phyloP scores from a whole-genome alignment of 1,284 basidiomycete genomes.

The Sphaerobolus stellatus region DNA sequence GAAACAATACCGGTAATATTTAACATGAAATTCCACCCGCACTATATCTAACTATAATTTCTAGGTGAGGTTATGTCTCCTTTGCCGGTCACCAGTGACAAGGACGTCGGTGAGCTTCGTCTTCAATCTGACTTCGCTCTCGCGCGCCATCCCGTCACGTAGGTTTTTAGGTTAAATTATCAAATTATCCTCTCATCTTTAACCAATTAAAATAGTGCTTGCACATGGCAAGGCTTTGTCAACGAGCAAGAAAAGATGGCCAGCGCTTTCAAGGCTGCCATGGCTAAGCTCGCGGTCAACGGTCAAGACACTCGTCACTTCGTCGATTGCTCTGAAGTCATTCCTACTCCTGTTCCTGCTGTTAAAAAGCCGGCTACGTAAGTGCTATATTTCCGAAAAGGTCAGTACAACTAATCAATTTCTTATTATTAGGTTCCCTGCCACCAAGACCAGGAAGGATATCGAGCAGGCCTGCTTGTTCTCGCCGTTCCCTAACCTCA shows the following conservation, averaged over 20 bases:
- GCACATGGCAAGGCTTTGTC: slow-evolving; percentile 22
- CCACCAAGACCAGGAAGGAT: slow-evolving; percentile 9
- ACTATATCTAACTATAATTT: not conserved
- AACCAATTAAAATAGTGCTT: slow-evolving; percentile 15
- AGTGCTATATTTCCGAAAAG: not conserved
- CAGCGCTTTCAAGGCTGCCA: slow-evolving; percentile 5
- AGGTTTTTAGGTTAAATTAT: not conserved
- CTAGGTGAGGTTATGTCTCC: slow-evolving; percentile 19
- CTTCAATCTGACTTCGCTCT: slow-evolving; percentile 22
- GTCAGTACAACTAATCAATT: not conserved
- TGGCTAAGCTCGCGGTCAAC: slow-evolving; percentile 12
- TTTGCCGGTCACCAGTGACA: slow-evolving; percentile 10
- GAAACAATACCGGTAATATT: not conserved
- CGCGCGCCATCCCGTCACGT: slow-evolving; percentile 19
- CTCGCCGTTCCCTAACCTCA: slow-evolving; percentile 30
- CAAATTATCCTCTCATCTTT: not conserved
- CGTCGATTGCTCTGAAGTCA: slow-evolving; percentile 12
- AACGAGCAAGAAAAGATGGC: slow-evolving; percentile 12
- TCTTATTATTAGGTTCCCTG: not conserved
- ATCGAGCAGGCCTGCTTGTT: slow-evolving; percentile 24
- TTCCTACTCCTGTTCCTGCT: slow-evolving; percentile 1
- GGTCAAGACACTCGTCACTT: slow-evolving; percentile 7
- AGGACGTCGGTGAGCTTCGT: slow-evolving; percentile 18
- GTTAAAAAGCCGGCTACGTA: slow-evolving; percentile 3
- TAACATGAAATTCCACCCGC: not conserved